phyloP scores from a whole-genome alignment of 2,329 filamentous ascomycete genomes.

The Diaporthe caulivora region DNA sequence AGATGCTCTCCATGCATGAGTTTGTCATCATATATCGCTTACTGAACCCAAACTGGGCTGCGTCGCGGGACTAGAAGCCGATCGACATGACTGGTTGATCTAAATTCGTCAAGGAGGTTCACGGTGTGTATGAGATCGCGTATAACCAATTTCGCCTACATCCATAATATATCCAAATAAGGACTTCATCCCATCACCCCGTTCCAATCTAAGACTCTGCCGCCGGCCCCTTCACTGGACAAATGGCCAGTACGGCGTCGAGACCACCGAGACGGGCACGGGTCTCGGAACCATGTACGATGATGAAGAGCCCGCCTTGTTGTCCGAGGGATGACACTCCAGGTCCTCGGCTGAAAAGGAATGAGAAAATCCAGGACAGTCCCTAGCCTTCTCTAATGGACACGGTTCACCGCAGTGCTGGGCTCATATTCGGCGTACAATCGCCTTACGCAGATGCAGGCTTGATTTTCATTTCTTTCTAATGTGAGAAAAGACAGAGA shows the following conservation, averaged over 20 bases:
- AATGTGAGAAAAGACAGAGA: too few relatives aligned
- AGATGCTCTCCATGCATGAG: conserved; percentile 43
- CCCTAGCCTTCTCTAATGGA: neutral
- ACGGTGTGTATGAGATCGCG: neutral
- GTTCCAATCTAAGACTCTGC: neutral
- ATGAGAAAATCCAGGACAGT: too few relatives aligned
- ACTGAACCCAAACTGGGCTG: conserved; percentile 41
- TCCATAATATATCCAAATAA: neutral
- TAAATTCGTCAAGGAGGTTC: neutral
- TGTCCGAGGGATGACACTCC: too few relatives aligned
- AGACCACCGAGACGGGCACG: neutral
- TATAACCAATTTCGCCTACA: neutral
- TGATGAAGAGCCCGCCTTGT: too few relatives aligned
- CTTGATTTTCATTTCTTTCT: too few relatives aligned
- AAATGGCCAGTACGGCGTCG: neutral
- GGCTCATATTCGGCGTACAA: neutral
- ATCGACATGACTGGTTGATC: neutral
- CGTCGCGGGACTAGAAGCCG: neutral
- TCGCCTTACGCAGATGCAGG: too few relatives aligned
- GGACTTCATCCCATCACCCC: neutral
- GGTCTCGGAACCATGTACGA: neutral
- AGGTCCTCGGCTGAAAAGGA: too few relatives aligned
- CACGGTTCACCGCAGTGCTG: neutral
- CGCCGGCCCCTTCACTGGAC: too few relatives aligned
- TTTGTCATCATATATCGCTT: conserved; percentile 48